Conservation (phyloP, 371 early-diverging fungal genomes). For the Mortierella sp. region DNA sequence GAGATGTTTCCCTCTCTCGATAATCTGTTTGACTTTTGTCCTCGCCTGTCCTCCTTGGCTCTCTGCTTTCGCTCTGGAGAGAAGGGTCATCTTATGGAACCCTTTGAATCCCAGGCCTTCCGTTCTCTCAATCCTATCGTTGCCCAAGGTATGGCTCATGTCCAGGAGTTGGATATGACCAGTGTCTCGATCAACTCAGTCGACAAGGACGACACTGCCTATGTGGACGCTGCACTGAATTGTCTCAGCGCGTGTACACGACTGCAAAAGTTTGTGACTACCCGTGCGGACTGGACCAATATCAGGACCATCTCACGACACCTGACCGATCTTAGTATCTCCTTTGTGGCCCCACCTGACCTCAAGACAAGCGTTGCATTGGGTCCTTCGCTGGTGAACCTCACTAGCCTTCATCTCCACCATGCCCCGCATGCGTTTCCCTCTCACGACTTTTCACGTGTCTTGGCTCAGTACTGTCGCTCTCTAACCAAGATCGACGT, state of each 20-base stretch:
- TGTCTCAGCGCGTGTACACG: conserved; percentile 48
- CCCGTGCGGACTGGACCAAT: conserved; percentile 53
- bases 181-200: conserved; percentile 34
- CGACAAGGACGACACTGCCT: conserved; percentile 44
- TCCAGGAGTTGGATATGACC: conserved; percentile 51
- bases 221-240: conserved; percentile 51
- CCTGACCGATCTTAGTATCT: conserved; percentile 48
- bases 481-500: conserved; percentile 39
- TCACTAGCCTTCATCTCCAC: conserved; percentile 51
- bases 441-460: conserved; percentile 43
- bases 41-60: conserved; percentile 41
- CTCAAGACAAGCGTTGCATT: conserved; percentile 48
- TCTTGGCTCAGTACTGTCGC: conserved; percentile 47
- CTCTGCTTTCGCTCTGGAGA: conserved; percentile 55
- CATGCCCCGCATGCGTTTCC: conserved; percentile 42
- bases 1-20: conserved; percentile 49
- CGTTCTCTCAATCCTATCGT: conserved; percentile 24
- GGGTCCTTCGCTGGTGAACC: conserved; percentile 40
- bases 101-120: conserved; percentile 45
- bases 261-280: conserved; percentile 49
- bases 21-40: conserved; percentile 35
- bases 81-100: conserved; percentile 44
- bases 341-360: conserved; percentile 51
- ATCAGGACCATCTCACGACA: conserved; percentile 42
- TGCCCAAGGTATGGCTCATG: conserved; percentile 35